These are phyloP conservation scores for Maudiozyma humilis DNA, from an alignment of 1,139 yeast genomes.

Conservation along the genomic window DNA sequence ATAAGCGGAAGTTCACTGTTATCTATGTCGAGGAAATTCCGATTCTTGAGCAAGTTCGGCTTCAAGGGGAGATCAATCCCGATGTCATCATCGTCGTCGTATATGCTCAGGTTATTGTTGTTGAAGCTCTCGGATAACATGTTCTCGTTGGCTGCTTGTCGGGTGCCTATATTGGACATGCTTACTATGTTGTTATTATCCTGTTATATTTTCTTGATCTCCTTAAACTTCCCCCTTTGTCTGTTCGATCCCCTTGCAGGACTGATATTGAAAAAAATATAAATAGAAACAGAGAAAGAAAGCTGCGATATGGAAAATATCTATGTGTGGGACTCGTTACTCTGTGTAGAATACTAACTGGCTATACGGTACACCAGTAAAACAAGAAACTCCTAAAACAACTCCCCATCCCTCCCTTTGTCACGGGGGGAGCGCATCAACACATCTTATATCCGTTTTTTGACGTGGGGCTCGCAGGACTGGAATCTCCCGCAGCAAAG, in stretches of 20 bases:
- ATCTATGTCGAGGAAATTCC: conserved; percentile 23
- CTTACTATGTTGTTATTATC: neutral
- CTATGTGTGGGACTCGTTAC: no score
- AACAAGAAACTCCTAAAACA: no score
- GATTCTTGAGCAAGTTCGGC: conserved; percentile 12
- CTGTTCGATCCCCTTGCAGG: neutral
- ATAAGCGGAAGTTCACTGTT: conserved; percentile 10
- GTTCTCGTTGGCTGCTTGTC: neutral
- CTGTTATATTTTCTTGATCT: no score
- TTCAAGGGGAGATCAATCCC: conserved; percentile 25
- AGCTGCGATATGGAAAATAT: neutral
- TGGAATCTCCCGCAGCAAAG: neutral
- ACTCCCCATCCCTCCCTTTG: no score
- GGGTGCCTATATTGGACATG: neutral
- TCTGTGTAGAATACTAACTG: no score
- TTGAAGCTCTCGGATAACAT: neutral
- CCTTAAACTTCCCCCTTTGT: neutral
- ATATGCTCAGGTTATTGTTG: neutral
- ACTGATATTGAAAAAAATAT: neutral
- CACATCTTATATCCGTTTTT: no score
- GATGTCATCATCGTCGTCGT: conserved; percentile 13
- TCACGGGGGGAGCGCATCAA: no score
- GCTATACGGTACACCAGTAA: no score
- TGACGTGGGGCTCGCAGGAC: neutral
- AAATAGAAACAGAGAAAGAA: no score